Conservation (phyloP, 2,329 filamentous ascomycete genomes). For the Trichophyton rubrum region DNA sequence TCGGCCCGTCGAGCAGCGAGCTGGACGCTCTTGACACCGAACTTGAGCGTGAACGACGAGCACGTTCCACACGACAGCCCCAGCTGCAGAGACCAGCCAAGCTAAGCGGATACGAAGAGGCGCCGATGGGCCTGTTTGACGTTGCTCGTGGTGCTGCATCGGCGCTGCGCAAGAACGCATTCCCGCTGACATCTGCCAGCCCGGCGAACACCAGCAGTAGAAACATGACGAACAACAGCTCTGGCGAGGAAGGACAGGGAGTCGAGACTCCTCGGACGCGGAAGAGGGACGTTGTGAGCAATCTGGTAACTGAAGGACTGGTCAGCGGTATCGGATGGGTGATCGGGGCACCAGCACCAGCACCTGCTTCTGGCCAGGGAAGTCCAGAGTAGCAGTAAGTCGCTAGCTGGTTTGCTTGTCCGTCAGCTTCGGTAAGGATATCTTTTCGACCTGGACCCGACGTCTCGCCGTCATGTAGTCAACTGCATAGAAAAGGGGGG, state of each 20-base stretch:
- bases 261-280: conserved; percentile 27
- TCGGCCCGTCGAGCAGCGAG: conserved; percentile 33
- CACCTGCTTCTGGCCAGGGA: conserved; percentile 15
- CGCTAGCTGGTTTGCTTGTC: no score
- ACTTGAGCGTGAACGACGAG: conserved; percentile 27
- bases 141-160: conserved; percentile 39
- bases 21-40: conserved; percentile 35
- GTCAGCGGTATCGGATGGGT: conserved; percentile 54
- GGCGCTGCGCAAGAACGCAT: conserved; percentile 37
- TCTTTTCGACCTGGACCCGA: no score
- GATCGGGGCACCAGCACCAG: conserved; percentile 36
- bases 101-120: conserved; percentile 27
- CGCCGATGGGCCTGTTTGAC: conserved; percentile 41
- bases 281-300: conserved; percentile 47
- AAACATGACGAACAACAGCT: conserved; percentile 10
- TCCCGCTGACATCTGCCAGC: conserved; percentile 26
- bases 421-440: no score
- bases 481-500: no score
- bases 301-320: conserved; percentile 50
- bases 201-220: conserved; percentile 9
- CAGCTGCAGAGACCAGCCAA: conserved; percentile 9
- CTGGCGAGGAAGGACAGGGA: conserved; percentile 13
- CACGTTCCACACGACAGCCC: conserved; percentile 14
- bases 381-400: neutral
- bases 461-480: no score